Evolutionary conservation across 805 yeast species (phyloP).

Genomic region (Monosporozyma siamensis): DNA sequence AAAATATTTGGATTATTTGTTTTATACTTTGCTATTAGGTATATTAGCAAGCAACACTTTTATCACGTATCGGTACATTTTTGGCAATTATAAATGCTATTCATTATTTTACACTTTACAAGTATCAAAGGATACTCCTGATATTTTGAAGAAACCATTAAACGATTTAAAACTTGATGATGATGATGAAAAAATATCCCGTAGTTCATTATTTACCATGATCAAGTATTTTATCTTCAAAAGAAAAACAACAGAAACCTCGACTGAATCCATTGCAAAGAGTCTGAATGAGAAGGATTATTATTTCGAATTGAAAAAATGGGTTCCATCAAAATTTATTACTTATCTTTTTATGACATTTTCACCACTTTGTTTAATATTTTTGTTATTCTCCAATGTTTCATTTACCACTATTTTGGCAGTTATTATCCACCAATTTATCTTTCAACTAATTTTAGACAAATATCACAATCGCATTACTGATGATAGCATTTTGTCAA

Average conservation of each 20-base stretch:
- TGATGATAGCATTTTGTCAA: conserved; percentile 52
- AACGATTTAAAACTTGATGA: conserved; percentile 13
- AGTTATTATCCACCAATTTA: conserved; percentile 31
- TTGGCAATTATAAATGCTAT: conserved; percentile 15
- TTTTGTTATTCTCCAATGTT: conserved; percentile 34
- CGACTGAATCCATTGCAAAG: conserved; percentile 7
- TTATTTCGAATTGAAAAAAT: conserved; percentile 50
- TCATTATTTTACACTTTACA: conserved; percentile 12
- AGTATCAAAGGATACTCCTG: conserved; percentile 9
- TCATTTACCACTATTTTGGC: conserved; percentile 32
- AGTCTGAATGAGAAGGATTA: conserved; percentile 20
- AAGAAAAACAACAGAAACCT: conserved; percentile 1
- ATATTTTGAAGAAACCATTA: conserved; percentile 15
- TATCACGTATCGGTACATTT: conserved; percentile 15
- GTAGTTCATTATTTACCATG: conserved; percentile 19
- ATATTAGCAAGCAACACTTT: conserved; percentile 11
- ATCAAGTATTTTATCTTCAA: conserved; percentile 12
- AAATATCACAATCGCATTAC: conserved; percentile 40
- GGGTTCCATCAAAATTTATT: conserved; percentile 59
- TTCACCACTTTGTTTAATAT: conserved; percentile 47
- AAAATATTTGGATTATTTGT: conserved; percentile 10
- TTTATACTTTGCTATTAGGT: conserved; percentile 4
- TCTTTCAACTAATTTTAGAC: conserved; percentile 33
- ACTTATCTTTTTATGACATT: conserved; percentile 43
- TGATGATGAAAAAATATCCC: conserved; percentile 15